These are phyloP conservation scores for Fusarium brevicatenulatum DNA, from an alignment of 2,329 filamentous ascomycete genomes.

Conservation along the genomic window DNA sequence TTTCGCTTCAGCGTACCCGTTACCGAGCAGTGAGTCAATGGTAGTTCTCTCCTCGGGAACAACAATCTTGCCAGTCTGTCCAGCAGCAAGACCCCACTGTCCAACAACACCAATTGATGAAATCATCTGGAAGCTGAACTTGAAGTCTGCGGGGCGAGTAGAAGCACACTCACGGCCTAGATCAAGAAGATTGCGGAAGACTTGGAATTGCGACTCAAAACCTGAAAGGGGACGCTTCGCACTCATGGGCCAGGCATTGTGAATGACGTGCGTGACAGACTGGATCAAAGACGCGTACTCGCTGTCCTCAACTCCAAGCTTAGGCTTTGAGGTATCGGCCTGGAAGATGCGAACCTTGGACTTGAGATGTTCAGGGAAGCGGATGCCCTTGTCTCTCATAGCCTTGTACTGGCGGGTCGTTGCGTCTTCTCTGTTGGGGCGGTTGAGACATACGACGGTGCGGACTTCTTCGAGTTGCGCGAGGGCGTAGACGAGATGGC, in stretches of 20 bases:
- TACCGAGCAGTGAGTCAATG: constrained; percentile 18
- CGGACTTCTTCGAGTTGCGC: constrained; percentile 19
- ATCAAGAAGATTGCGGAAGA: constrained; percentile 32
- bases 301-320: background rate
- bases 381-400: constrained; percentile 30
- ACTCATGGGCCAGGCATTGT: constrained; percentile 41
- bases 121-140: constrained; percentile 33
- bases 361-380: constrained; percentile 14
- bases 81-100: constrained; percentile 15
- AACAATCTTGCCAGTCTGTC: constrained; percentile 19
- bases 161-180: constrained; percentile 4
- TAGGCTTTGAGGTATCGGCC: constrained; percentile 8
- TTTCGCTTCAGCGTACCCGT: constrained; percentile 37
- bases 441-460: constrained; percentile 21
- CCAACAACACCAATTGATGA: constrained; percentile 23
- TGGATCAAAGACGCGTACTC: background rate
- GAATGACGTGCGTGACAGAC: constrained; percentile 21
- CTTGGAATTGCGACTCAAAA: constrained; percentile 35
- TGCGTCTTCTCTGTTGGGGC: background rate
- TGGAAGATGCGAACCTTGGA: constrained; percentile 18
- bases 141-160: background rate
- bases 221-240: constrained; percentile 30
- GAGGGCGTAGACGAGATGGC: constrained; percentile 25
- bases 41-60: constrained; percentile 24
- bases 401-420: constrained; percentile 11